Conservation (phyloP, 495 filamentous ascomycete species). For the Pseudomonodictys pantanalensis region DNA sequence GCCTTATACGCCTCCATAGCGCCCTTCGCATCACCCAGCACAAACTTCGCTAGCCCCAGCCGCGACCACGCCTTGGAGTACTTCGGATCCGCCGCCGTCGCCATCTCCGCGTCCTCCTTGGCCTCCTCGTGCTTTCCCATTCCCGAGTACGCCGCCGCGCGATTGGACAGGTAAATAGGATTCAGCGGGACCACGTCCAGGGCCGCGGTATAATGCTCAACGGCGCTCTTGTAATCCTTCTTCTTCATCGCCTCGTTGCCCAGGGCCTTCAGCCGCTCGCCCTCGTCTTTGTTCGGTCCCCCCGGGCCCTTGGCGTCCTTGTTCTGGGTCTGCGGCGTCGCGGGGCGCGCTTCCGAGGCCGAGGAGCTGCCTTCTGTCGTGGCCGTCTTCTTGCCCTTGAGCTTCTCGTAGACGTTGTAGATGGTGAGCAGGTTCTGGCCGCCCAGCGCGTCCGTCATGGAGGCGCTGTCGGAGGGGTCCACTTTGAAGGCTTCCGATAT, state of each 20-base stretch:
- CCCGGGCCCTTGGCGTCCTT: slow-evolving; percentile 37
- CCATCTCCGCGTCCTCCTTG: slow-evolving; percentile 80
- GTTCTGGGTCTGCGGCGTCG: slow-evolving; percentile 30
- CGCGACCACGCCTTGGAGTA: slow-evolving; percentile 97
- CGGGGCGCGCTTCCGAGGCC: slow-evolving; percentile 15
- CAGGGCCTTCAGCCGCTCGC: slow-evolving; percentile 82
- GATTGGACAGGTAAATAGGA: slow-evolving; percentile 96
- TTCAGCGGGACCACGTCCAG: slow-evolving; percentile 76
- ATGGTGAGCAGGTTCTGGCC: slow-evolving; percentile 81
- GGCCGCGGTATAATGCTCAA: slow-evolving; percentile 82
- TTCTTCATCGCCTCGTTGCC: slow-evolving; percentile 91
- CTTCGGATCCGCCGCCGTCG: slow-evolving; percentile 77
- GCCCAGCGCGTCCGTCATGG: slow-evolving; percentile 73
- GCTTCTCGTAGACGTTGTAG: slow-evolving; percentile 94
- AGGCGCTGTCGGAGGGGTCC: slow-evolving; percentile 71
- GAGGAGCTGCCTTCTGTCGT: slow-evolving; percentile 12
- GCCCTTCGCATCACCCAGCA: slow-evolving; percentile 82
- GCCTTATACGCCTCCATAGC: slow-evolving; percentile 91
- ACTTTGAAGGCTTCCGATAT: slow-evolving; percentile 94
- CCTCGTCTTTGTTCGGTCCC: slow-evolving; percentile 51
- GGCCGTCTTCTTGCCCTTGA: slow-evolving; percentile 62
- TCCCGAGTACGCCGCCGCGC: slow-evolving; percentile 84
- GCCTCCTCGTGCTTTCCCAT: slow-evolving; percentile 77
- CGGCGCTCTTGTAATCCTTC: slow-evolving; percentile 79
- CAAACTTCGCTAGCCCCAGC: slow-evolving; percentile 84